Conservation (phyloP, 129 eudicot genomes). For the Tagetes erecta region DNA sequence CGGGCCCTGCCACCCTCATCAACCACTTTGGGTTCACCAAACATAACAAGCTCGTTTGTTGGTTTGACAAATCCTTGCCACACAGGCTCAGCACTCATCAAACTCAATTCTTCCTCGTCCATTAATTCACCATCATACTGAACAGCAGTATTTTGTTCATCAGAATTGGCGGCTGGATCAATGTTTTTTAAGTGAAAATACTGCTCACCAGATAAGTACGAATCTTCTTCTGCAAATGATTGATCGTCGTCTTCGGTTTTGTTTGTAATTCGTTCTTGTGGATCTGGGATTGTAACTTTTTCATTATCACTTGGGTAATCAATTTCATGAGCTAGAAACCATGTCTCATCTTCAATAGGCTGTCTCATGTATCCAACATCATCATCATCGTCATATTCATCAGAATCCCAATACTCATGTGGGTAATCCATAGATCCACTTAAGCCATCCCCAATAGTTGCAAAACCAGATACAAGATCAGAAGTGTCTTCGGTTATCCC, state of each 20-base stretch:
- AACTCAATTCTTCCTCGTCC: slow-evolving; percentile 75
- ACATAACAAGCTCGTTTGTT: slow-evolving; percentile 63
- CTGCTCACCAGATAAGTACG: slow-evolving; percentile 81
- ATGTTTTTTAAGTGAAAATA: slow-evolving; percentile 56
- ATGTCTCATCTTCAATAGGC: slow-evolving; percentile 95
- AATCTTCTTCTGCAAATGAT: slow-evolving; percentile 87
- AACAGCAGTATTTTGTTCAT: slow-evolving; percentile 45
- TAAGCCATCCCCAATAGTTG: slow-evolving; percentile 89
- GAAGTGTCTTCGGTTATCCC: slow-evolving; percentile 86
- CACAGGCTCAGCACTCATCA: slow-evolving; percentile 84
- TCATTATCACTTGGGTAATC: slow-evolving; percentile 97
- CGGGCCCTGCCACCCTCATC: slow-evolving; percentile 56
- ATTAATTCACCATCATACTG: slow-evolving; percentile 83
- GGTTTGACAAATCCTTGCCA: slow-evolving; percentile 77
- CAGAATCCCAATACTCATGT: slow-evolving; percentile 95
- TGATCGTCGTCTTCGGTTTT: slow-evolving; percentile 89
- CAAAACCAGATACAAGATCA: slow-evolving; percentile 90
- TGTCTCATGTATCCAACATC: slow-evolving; percentile 97
- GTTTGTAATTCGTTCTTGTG: slow-evolving; percentile 57
- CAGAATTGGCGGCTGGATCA: slow-evolving; percentile 49
- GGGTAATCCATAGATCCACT: slow-evolving; percentile 87
- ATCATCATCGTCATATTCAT: slow-evolving; percentile 91
- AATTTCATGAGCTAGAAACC: slow-evolving; percentile 98
- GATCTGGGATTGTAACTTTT: slow-evolving; percentile 75
- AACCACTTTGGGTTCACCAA: slow-evolving; percentile 53